Evolutionary conservation across 2,329 filamentous ascomycete species (phyloP).

Genomic region (Dothideomycetes sp.): DNA sequence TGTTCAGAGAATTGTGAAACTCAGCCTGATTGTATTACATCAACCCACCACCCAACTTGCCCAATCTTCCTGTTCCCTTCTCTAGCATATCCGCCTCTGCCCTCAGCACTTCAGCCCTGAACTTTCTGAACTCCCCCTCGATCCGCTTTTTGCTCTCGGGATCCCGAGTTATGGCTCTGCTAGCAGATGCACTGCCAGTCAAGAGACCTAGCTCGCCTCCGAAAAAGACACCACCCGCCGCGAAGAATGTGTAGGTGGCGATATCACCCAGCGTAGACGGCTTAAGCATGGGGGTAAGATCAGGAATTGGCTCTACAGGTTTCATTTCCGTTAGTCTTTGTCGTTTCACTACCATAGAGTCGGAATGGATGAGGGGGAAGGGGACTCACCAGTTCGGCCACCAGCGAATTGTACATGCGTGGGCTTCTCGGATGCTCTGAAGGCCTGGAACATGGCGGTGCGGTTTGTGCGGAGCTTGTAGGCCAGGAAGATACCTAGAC

Average conservation of each 20-base stretch:
- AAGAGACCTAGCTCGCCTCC: slow-evolving; percentile 54
- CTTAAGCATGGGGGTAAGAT: slow-evolving; percentile 46
- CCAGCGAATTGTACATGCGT: slow-evolving; percentile 50
- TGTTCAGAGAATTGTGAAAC: too few relatives aligned
- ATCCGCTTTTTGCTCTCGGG: slow-evolving; percentile 45
- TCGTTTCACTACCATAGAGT: slow-evolving; percentile 16
- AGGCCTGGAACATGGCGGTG: slow-evolving; percentile 48
- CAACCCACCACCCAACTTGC: not conserved
- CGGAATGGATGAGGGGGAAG: slow-evolving; percentile 26
- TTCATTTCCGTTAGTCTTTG: not conserved
- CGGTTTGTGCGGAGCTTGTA: slow-evolving; percentile 46
- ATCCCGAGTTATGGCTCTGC: slow-evolving; percentile 42
- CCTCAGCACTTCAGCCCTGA: slow-evolving; percentile 52
- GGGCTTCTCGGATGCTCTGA: slow-evolving; percentile 51
- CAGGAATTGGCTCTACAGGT: slow-evolving; percentile 43
- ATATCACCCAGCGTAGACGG: slow-evolving; percentile 50
- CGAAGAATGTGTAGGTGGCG: slow-evolving; percentile 53
- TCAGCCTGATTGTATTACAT: too few relatives aligned
- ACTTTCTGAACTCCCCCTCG: slow-evolving; percentile 51
- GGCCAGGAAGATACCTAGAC: slow-evolving; percentile 47
- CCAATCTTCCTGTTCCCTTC: slow-evolving; percentile 10
- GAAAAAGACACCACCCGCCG: slow-evolving; percentile 49
- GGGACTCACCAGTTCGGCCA: slow-evolving; percentile 35
- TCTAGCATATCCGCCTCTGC: slow-evolving; percentile 48
- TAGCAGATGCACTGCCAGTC: slow-evolving; percentile 44